Evolutionary conservation across 2,329 filamentous ascomycete genomes (phyloP).

Genomic region (Parastagonospora nodorum): DNA sequence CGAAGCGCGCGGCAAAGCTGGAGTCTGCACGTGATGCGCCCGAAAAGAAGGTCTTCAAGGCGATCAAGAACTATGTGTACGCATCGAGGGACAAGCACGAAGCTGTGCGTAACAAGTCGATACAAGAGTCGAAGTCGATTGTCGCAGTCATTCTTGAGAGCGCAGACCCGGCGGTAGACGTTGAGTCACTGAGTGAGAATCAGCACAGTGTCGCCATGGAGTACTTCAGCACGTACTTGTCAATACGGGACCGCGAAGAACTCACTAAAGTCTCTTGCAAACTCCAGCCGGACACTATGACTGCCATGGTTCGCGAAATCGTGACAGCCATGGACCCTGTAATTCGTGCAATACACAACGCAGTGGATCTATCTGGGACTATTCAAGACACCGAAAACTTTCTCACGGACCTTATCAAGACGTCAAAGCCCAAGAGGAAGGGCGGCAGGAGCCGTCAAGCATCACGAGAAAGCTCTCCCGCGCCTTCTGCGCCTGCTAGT

Average conservation of each 20-base stretch:
- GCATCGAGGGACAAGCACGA: slow-evolving; percentile 63
- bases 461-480: slow-evolving; percentile 29
- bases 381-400: slow-evolving; percentile 71
- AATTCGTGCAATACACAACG: slow-evolving; percentile 72
- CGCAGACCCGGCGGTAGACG: slow-evolving; percentile 50
- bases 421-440: slow-evolving; percentile 47
- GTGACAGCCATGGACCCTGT: slow-evolving; percentile 75
- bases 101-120: slow-evolving; percentile 62
- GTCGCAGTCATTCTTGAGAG: slow-evolving; percentile 67
- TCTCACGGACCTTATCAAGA: slow-evolving; percentile 71
- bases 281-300: slow-evolving; percentile 73
- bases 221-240: slow-evolving; percentile 73
- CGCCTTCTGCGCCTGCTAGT: slow-evolving; percentile 29
- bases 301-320: slow-evolving; percentile 66
- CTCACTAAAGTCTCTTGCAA: slow-evolving; percentile 71
- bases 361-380: slow-evolving; percentile 72
- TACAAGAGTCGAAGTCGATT: slow-evolving; percentile 63
- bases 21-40: slow-evolving; percentile 65
- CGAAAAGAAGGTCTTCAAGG: slow-evolving; percentile 64
- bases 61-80: slow-evolving; percentile 64
- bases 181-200: slow-evolving; percentile 57
- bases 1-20: slow-evolving; percentile 66
- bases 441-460: slow-evolving; percentile 26
- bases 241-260: slow-evolving; percentile 73
- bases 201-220: slow-evolving; percentile 70